Base-by-base conservation (phyloP, 169 alveolate species). In the Theileria annulata region DNA sequence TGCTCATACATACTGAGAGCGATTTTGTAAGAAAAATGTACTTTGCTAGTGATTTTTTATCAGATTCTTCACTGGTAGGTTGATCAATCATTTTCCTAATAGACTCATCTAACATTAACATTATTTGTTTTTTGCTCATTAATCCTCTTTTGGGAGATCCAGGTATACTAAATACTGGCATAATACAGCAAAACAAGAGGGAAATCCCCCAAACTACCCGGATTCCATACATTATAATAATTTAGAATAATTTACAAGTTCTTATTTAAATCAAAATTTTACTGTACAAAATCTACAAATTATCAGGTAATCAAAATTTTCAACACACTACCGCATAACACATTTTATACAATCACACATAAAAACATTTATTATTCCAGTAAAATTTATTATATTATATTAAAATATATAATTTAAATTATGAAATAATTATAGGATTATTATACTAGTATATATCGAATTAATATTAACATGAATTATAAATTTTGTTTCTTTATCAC, bases 1-100 rank as follows among this genome's bases (percentile, higher is more conserved):
- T 19, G 33, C 28, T 21, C 51, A 81, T 68, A 64, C 88, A 81
- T 56, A 47, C 74, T 59, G 62, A 63, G 56, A 81, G 77, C 71
- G 85, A 35, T 33, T 56, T 35, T 15, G 48, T 83, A 2, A 81
- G 59, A 25, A 42, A 25, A 25, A 58, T 42, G 75, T 77, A 80
- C 0, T 56, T 54, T 3, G 23, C 9, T 23, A 70, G 15, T 27
- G 33, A 9, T 23, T 31, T 4, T 13, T 48, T 27, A 28, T 70
- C 77, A 21, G 42, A 19, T 35, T 27, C 25, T n/a, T 48, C 77
- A 9, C 35, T n/a, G 1, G 12, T 6, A 10, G 27, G 54, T 21
- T 62, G 30, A 19, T 64, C 59, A 27, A 64, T 3, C n/a, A 64
- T 1, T 37, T 15, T 19, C 28, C 59, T 64, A 21, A 64, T 49